These are phyloP conservation scores for Cadophora gregata DNA, from an alignment of 2,329 filamentous ascomycete species.

Conservation along the genomic window DNA sequence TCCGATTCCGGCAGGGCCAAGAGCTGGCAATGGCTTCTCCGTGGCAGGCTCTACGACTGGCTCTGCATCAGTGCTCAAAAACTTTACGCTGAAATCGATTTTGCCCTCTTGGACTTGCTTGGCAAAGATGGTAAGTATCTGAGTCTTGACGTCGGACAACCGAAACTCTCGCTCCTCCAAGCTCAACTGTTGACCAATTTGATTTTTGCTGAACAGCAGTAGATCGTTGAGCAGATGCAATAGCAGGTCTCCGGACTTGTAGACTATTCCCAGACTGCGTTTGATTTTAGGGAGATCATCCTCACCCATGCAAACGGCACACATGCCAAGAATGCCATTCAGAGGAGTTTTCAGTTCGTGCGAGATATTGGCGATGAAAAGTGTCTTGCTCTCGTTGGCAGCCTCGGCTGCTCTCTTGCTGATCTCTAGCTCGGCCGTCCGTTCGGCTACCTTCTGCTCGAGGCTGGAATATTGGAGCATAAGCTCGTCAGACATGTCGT, in stretches of 20 bases:
- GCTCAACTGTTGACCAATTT: constrained; percentile 83
- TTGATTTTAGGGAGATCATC: constrained; percentile 79
- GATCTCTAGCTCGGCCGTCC: constrained; percentile 83
- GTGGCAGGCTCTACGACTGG: constrained; percentile 29
- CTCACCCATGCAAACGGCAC: constrained; percentile 90
- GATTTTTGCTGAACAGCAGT: constrained; percentile 92
- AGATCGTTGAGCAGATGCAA: constrained; percentile 88
- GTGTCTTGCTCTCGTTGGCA: constrained; percentile 95
- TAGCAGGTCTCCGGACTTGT: constrained; percentile 85
- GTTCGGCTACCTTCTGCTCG: constrained; percentile 82
- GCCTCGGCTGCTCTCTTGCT: constrained; percentile 92
- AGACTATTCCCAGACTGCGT: constrained; percentile 84
- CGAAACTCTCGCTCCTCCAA: constrained; percentile 87
- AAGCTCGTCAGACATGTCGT: constrained; percentile 91
- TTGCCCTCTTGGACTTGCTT: constrained; percentile 83
- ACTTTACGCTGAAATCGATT: constrained; percentile 76
- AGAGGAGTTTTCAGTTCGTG: constrained; percentile 90
- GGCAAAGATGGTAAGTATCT: constrained; percentile 85
- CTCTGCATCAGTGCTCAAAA: constrained; percentile 59
- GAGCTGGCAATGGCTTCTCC: constrained; percentile 54
- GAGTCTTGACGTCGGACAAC: constrained; percentile 81
- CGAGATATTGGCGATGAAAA: constrained; percentile 95
- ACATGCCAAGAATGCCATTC: constrained; percentile 96
- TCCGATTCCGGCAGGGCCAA: constrained; percentile 55
- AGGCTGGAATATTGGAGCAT: constrained; percentile 84